phyloP scores from a whole-genome alignment of 1,284 basidiomycete genomes.

The Fomitiporia mediterranea region DNA sequence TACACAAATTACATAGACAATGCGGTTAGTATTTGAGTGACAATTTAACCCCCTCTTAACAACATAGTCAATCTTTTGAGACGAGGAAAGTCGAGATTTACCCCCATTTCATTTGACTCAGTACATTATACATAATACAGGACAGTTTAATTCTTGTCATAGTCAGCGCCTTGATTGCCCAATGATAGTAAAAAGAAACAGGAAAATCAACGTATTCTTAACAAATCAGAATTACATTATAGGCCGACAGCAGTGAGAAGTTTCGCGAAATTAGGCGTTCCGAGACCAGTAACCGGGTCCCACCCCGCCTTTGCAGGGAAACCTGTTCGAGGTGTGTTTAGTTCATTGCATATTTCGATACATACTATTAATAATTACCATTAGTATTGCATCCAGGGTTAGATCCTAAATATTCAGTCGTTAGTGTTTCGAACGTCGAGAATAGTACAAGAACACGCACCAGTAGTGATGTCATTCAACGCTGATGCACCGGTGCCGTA shows the following conservation, averaged over 20 bases:
- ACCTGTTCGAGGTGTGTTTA: too few relatives aligned
- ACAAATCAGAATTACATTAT: neutral
- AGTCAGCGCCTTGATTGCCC: neutral
- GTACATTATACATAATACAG: too few relatives aligned
- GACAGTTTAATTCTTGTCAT: neutral
- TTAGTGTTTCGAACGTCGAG: neutral
- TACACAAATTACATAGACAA: too few relatives aligned
- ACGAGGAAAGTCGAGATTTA: too few relatives aligned
- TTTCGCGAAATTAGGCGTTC: constrained; percentile 33
- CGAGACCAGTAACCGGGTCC: constrained; percentile 36
- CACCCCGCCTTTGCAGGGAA: constrained; percentile 32
- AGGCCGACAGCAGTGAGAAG: constrained; percentile 29
- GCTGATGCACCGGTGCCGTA: constrained; percentile 27
- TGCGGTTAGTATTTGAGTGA: too few relatives aligned
- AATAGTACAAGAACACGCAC: constrained; percentile 9
- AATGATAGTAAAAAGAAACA: neutral
- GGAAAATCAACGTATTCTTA: neutral
- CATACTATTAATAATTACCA: too few relatives aligned
- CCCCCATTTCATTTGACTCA: too few relatives aligned
- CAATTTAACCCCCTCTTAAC: too few relatives aligned
- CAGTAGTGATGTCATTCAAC: constrained; percentile 31
- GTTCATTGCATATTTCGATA: too few relatives aligned
- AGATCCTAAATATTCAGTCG: constrained; percentile 7
- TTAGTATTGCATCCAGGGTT: constrained; percentile 31
- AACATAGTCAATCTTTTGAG: too few relatives aligned